Conservation (phyloP, 148 eudicot genomes). For the Chenopodium suecicum region DNA sequence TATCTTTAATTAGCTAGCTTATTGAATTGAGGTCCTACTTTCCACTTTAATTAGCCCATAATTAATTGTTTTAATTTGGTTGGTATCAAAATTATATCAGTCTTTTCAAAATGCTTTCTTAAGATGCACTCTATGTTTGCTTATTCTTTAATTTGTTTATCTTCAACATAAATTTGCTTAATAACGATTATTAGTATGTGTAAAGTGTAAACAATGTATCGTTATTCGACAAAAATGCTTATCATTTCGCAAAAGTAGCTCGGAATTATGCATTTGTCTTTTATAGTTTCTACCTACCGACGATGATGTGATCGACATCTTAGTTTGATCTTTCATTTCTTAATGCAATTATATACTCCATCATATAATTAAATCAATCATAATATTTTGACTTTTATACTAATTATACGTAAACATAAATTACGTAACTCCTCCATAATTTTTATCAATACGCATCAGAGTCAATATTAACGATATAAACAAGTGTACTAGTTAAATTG, state of each 20-base stretch:
- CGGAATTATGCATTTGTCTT: conserved; percentile 7
- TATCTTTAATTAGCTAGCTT: not conserved
- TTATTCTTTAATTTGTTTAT: conserved; percentile 4
- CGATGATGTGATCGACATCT: not conserved
- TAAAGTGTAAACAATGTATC: not conserved
- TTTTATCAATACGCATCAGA: no score
- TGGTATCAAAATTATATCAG: conserved; percentile 19
- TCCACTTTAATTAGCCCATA: conserved; percentile 8
- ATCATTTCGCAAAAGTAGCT: not conserved
- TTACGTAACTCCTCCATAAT: no score
- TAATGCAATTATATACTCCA: no score
- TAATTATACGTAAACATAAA: no score
- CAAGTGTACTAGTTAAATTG: no score
- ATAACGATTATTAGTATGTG: conserved; percentile 19
- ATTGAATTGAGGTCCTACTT: conserved; percentile 16
- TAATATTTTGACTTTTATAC: no score
- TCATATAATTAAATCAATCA: no score
- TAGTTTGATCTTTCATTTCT: no score
- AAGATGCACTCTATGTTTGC: conserved; percentile 29
- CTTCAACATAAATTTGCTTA: conserved; percentile 8
- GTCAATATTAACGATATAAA: no score
- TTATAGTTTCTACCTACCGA: not conserved
- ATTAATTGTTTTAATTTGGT: conserved; percentile 11
- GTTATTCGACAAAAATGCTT: conserved; percentile 12
- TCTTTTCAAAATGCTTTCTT: conserved; percentile 24